Evolutionary conservation across 257 asterid genomes (phyloP).

Genomic region (Buddleja alternifolia): DNA sequence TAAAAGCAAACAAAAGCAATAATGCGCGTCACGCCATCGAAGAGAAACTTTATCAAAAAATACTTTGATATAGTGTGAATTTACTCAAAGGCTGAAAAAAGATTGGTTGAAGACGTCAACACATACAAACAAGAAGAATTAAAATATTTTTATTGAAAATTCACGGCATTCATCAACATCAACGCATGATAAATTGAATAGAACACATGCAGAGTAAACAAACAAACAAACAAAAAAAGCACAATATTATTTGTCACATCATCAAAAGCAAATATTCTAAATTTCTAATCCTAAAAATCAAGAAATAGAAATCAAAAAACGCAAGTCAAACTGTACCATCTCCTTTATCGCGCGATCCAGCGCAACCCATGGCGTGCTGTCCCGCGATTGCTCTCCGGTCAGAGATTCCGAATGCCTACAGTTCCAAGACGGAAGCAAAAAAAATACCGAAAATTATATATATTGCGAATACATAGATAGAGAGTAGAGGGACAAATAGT

Average conservation of each 20-base stretch:
- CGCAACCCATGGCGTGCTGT: conserved; percentile 51
- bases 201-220: not conserved
- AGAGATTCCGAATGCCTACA: conserved; percentile 29
- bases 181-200: not conserved
- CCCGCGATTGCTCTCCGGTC: conserved; percentile 24
- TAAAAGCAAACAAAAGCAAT: conserved; percentile 4
- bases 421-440: conserved; percentile 17
- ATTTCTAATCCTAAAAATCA: conserved; percentile 14
- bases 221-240: not conserved
- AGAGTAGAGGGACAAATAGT: conserved; percentile 22
- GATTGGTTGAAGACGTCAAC: not conserved
- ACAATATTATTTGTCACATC: not conserved
- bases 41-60: not conserved
- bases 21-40: not conserved
- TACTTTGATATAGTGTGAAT: not conserved
- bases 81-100: not conserved
- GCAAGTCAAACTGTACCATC: conserved; percentile 42
- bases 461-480: too few relatives aligned
- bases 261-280: not conserved
- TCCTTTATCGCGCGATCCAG: conserved; percentile 61
- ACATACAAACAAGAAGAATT: not conserved
- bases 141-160: not conserved
- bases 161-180: conserved; percentile 25
- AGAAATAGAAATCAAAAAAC: conserved; percentile 22
- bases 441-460: not conserved